Conservation (phyloP, 1,284 basidiomycete species). For the Melampsora abietis-canadensis region DNA sequence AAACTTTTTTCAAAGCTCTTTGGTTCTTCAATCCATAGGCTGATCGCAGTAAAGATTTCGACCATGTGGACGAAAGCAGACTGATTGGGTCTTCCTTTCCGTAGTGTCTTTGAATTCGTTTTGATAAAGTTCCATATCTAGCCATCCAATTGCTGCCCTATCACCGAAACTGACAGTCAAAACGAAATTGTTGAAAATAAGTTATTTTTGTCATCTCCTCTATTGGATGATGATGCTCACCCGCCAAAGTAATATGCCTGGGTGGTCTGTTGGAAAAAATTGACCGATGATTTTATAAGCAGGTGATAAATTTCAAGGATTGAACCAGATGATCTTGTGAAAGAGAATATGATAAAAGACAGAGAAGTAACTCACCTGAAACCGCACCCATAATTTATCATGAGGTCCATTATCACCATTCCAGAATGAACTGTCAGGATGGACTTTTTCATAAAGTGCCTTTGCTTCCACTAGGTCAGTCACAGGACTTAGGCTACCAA, state of each 20-base stretch:
- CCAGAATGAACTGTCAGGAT: conserved; percentile 36
- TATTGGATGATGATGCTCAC: background rate
- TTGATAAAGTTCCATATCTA: conserved; percentile 16
- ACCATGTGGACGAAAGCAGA: conserved; percentile 24
- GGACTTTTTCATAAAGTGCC: conserved; percentile 20
- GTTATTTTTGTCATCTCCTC: background rate
- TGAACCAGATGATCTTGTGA: background rate
- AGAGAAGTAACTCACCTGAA: background rate
- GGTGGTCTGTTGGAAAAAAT: background rate
- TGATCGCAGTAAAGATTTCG: conserved; percentile 39
- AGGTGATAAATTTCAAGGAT: background rate
- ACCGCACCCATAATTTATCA: conserved; percentile 16
- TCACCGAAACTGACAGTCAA: conserved; percentile 19
- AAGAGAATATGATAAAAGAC: background rate
- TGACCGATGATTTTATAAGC: background rate
- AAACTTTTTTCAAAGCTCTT: too few relatives aligned
- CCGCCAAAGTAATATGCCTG: conserved; percentile 38
- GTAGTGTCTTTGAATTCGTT: background rate
- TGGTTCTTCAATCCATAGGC: conserved; percentile 11
- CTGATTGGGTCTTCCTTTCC: background rate
- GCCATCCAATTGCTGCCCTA: conserved; percentile 36
- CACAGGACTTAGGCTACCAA: conserved; percentile 7
- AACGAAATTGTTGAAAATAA: background rate
- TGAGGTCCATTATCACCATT: conserved; percentile 16
- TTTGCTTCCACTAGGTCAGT: conserved; percentile 6